Base-by-base conservation (phyloP, 129 eudicot species). In the Calendula officinalis region DNA sequence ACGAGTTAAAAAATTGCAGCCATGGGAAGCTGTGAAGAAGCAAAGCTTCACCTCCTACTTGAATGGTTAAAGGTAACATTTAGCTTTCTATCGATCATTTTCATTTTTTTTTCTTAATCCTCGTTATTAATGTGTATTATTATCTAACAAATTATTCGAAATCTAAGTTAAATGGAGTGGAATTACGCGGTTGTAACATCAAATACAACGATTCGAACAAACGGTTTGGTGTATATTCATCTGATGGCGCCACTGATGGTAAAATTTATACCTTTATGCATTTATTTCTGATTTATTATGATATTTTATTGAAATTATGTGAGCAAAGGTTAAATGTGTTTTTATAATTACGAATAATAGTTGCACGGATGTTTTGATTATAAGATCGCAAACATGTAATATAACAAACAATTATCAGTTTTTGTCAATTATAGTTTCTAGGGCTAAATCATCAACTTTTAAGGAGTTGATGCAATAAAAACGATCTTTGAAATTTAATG, bases 141-240 rank as follows among this genome's bases (percentile, higher is more conserved):
- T 37, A 35, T 45, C 14, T n/a, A 17, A 53, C 45, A 17, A 52
- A 43, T 72, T 6, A n/a, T 44, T 67, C 22, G 8, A 60, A 45
- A 55, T 6, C 80, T 56, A 81, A 92, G 99, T 59, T 88, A 35
- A 94, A 94, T 62, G 85, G 89, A 74, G 99, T 77, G 22, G 81
- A 88, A 69, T 70, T 81, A 53, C 95, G 92, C n/a, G 92, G 97
- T 13, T 94, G 96, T 75, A 54, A 78, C 60, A 88, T 88, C 77
- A 83, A 86, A 41, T 94, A 79, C 86, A 83, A 77, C 55, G 86
- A 86, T 75, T 80, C 84, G 0, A 88, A 53, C 55, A 88, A 88
- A 83, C 87, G 99, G 53, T 80, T 94, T 78, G 96, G 88, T 60
- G 73, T 94, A 42, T 94, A 79, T 71, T 69, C 92, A 45, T 70